Base-by-base conservation (phyloP, 73 alveolate genomes). In the Tetrahymena borealis region DNA sequence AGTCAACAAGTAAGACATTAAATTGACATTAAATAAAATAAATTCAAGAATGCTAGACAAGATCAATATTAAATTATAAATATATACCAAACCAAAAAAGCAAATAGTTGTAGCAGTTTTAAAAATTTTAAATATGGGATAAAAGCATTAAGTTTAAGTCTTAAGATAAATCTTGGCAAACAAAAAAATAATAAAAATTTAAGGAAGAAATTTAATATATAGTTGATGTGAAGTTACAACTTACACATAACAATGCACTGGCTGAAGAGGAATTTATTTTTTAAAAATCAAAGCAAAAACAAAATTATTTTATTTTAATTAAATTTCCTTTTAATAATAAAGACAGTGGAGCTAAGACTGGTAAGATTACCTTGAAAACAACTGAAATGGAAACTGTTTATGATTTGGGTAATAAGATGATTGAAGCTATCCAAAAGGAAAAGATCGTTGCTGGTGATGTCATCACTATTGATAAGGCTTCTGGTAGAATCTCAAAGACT, bases 361-460 rank as follows among this genome's bases (percentile, higher is more conserved):
- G 99, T 36, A 98, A 97, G 94, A 96, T 98, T 94, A 98, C 99
- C 41, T 92, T 99, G 94, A 99, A 99, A 96, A 99, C 99, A 40
- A 98, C 99, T 11, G 99, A 98, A 94, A 98, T 98, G 99, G 99
- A 98, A 96, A 98, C 99, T 7, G 95, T 97, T 90, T 98, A 98
- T 91, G 99, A 99, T 92, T 94, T 99, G 93, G 99, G 99, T 36
- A 95, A 91, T 28, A 96, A 97, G 91, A 97, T 98, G 99, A 96
- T 97, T 20, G 99, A 97, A 42, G 95, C 98, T 28, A 94, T 97
- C 39, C 40, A 91, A 91, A 98, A 97, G 90, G 99, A 98, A 90
- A 98, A 97, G 94, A 95, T 98, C 28, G 94, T 95, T 90, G 99
- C 99, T 9, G 99, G 99, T n/a, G 99, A 99, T 96, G 98, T 99